phyloP scores from a whole-genome alignment of 306 rosid genomes.

The Prosopis cineraria region DNA sequence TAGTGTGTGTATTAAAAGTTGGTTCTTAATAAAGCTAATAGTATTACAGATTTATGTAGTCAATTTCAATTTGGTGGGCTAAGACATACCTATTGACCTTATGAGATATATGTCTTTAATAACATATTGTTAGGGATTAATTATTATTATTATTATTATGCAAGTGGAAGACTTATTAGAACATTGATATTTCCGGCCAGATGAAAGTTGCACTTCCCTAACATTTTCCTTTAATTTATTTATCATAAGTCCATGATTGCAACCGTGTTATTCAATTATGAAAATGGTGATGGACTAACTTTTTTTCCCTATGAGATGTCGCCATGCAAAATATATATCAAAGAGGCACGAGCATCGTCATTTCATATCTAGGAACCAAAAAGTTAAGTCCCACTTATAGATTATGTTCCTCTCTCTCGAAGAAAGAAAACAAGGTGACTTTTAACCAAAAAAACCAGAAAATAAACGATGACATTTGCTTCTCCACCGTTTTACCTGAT shows the following conservation, averaged over 20 bases:
- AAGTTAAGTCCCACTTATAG: background rate
- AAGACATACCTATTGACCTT: too few species aligned
- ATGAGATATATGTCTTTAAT: too few species aligned
- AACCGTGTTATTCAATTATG: background rate
- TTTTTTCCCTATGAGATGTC: background rate
- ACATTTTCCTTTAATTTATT: background rate
- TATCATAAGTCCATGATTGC: background rate
- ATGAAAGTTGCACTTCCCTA: background rate
- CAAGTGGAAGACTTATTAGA: too few species aligned
- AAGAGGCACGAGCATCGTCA: background rate
- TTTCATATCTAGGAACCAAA: background rate
- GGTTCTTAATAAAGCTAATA: too few species aligned
- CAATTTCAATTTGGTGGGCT: too few species aligned
- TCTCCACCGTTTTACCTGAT: constrained; percentile 10
- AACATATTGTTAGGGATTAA: too few species aligned
- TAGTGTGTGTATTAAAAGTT: too few species aligned
- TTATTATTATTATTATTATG: too few species aligned
- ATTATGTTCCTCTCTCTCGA: background rate
- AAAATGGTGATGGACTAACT: background rate
- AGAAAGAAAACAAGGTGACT: background rate
- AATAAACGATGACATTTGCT: background rate
- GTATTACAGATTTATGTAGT: too few species aligned
- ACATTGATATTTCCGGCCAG: too few species aligned
- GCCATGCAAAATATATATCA: background rate
- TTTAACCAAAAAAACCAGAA: background rate